phyloP scores from a whole-genome alignment of 2,329 filamentous ascomycete genomes.

The Trichophaea hybrida region DNA sequence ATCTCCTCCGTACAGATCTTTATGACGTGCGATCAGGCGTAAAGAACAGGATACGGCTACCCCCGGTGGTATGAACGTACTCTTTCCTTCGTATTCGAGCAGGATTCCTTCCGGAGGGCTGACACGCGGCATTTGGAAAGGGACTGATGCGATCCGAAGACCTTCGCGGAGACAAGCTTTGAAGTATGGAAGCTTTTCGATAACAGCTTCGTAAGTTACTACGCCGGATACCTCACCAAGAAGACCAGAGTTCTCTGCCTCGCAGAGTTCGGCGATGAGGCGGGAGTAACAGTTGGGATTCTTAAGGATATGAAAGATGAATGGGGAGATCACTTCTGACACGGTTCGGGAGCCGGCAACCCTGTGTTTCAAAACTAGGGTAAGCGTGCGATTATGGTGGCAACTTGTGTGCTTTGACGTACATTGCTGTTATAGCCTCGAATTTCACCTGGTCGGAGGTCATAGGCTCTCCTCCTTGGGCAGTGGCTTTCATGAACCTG shows the following conservation, averaged over 20 bases:
- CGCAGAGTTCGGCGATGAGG: slow-evolving; percentile 37
- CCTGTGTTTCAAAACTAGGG: not conserved
- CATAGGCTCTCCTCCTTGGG: slow-evolving; percentile 2
- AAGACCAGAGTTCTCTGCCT: slow-evolving; percentile 2
- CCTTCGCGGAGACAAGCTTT: slow-evolving; percentile 30
- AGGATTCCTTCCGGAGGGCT: slow-evolving; percentile 28
- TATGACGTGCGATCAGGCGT: slow-evolving; percentile 36
- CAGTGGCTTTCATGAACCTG: not conserved
- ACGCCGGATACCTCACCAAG: not conserved
- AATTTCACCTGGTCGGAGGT: not conserved
- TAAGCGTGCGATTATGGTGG: not conserved
- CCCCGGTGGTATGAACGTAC: slow-evolving; percentile 28
- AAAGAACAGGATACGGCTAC: slow-evolving; percentile 37
- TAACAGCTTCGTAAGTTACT: slow-evolving; percentile 12
- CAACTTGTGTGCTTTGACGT: not conserved
- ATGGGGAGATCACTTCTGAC: slow-evolving; percentile 3
- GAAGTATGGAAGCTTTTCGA: slow-evolving; percentile 27
- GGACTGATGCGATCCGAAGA: slow-evolving; percentile 26
- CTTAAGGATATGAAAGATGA: slow-evolving; percentile 35
- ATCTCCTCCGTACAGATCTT: slow-evolving; percentile 33
- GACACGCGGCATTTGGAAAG: slow-evolving; percentile 25
- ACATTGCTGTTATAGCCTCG: slow-evolving; percentile 8
- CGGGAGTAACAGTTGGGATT: slow-evolving; percentile 33
- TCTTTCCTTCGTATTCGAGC: slow-evolving; percentile 19
- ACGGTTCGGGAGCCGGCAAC: not conserved